Evolutionary conservation across 2,329 filamentous ascomycete species (phyloP), one percentile per base, ranked within the genome.

Genomic region (Coniochaeta prunicola): DNA sequence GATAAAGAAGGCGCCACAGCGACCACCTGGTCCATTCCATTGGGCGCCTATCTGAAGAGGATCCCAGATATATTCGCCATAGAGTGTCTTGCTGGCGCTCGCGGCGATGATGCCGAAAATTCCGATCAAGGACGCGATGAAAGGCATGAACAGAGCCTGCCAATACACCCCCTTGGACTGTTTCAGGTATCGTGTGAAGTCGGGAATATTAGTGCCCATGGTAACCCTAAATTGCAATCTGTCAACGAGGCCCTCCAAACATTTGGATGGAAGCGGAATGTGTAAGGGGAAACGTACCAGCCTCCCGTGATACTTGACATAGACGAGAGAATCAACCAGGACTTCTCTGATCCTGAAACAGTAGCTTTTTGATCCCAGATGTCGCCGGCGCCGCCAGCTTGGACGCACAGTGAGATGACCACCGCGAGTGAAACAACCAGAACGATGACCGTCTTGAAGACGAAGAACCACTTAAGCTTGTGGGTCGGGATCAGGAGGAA

Each of bases 21-120:
- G 67, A 5, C 77, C 79, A 3, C 76, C 75, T 4, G 73, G 63
- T 12, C 77, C 64, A 13, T 76, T 71, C 79, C 79, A 81, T 9
- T 76, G 67, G 7, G 64, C 68, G 58, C 74, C 70, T 56, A 81
- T 76, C 15, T 77, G 73, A 3, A 81, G 69, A 0, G 79, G 79
- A 62, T 80, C 77, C 79, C 79, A 81, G 57, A 78, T 66, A 59
- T 78, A 73, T 56, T 76, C 64, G 56, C 80, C 82, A 58, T 80
- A 82, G 58, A 81, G 77, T 12, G 78, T 74, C 36, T 76, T 73
- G 26, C 76, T 77, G 9, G 83, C 82, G 0, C 80, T 82, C 0
- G 83, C 81, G 19, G 81, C 80, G 28, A 84, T 74, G 64, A 86
- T 85, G 33, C 84, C 84, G 60, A 82, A 71, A 2, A 79, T 64